These are phyloP conservation scores for Ustilago curta DNA, from an alignment of 1,284 basidiomycete genomes.

Conservation along the genomic window DNA sequence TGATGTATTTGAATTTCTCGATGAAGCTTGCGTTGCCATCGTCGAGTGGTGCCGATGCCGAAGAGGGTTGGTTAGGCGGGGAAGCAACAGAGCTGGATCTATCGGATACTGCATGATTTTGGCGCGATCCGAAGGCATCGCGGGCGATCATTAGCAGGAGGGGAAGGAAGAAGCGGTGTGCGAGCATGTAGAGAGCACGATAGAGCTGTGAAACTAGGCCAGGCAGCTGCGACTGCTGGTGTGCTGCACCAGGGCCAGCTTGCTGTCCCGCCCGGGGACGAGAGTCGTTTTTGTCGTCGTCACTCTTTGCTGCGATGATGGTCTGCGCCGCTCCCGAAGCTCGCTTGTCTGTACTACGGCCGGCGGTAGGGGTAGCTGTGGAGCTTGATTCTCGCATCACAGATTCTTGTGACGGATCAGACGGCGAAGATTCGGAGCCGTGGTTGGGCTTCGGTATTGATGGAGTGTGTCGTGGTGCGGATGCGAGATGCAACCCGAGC, in stretches of 20 bases:
- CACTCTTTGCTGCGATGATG: background rate
- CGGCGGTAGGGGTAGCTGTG: background rate
- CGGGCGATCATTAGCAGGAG: conserved; percentile 14
- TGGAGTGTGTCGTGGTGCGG: background rate
- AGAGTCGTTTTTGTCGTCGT: background rate
- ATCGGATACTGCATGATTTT: background rate
- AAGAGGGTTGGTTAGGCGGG: background rate
- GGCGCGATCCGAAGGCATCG: conserved; percentile 2
- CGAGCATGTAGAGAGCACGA: conserved; percentile 1
- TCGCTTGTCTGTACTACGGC: background rate
- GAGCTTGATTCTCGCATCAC: background rate
- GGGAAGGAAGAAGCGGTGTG: conserved; percentile 11
- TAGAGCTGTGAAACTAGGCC: conserved; percentile 7
- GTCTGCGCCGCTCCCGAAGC: background rate
- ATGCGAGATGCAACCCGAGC: background rate
- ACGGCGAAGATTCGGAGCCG: background rate
- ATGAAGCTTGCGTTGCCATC: conserved; percentile 39
- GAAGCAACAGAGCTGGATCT: no score
- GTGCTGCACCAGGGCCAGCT: background rate
- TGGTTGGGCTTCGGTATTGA: background rate
- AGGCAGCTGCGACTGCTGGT: background rate
- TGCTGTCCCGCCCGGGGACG: background rate
- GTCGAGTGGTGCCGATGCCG: background rate
- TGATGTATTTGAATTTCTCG: conserved; percentile 63
- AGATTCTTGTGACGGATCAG: background rate